These are phyloP conservation scores for Neopestalotiopsis clavispora DNA, from an alignment of 2,329 filamentous ascomycete species.

Conservation along the genomic window DNA sequence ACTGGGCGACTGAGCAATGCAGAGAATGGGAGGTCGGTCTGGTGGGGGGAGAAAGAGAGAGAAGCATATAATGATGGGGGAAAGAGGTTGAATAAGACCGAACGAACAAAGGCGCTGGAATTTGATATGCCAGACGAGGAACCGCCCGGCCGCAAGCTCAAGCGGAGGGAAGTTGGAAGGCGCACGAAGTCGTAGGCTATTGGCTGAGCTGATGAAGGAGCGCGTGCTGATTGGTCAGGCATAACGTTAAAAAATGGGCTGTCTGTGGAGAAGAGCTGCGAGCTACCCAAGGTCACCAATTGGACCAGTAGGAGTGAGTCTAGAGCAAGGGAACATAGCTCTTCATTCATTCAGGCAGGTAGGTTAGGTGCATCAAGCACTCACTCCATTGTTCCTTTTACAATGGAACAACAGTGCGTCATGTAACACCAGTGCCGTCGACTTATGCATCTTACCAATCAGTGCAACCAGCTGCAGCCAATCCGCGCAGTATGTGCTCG, in stretches of 20 bases:
- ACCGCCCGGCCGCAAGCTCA: constrained; percentile 1
- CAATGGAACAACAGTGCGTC: too few relatives aligned
- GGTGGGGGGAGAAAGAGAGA: background rate
- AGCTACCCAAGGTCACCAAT: background rate
- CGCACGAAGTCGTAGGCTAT: background rate
- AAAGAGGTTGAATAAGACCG: background rate
- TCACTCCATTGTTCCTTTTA: background rate
- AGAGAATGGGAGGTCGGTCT: background rate
- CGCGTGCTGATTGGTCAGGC: constrained; percentile 4
- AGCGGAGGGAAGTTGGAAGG: background rate
- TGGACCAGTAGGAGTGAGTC: background rate
- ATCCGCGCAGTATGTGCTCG: too few relatives aligned
- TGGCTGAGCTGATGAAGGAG: constrained; percentile 3
- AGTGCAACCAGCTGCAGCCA: too few relatives aligned
- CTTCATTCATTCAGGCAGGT: background rate
- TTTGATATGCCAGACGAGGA: constrained; percentile 7
- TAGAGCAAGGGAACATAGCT: background rate
- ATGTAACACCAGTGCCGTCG: too few relatives aligned
- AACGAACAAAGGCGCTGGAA: constrained; percentile 2
- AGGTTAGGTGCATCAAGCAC: background rate
- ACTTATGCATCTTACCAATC: too few relatives aligned
- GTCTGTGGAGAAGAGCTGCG: background rate
- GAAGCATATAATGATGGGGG: background rate
- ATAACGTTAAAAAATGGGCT: constrained; percentile 10
- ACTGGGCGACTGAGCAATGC: background rate